phyloP scores from a whole-genome alignment of 192 early-diverging fungal genomes.

The Linderina pennispora region DNA sequence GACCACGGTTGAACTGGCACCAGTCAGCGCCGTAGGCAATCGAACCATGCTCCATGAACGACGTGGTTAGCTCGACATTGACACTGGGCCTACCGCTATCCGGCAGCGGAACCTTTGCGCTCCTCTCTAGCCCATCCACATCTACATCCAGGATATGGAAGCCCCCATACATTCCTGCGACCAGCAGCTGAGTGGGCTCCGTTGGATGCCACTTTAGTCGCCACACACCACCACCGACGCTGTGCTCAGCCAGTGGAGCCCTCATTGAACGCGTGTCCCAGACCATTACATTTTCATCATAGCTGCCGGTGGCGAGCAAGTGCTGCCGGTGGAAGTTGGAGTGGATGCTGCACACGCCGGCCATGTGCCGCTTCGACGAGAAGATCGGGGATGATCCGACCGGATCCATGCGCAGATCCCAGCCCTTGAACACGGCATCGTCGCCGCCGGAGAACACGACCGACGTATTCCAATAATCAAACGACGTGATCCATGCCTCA shows the following conservation, averaged over 20 bases:
- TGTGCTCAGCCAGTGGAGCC: constrained; percentile 58
- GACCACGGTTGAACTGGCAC: constrained; percentile 48
- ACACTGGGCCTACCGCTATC: constrained; percentile 7
- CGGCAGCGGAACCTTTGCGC: background rate
- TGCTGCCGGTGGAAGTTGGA: constrained; percentile 72
- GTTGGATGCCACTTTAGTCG: constrained; percentile 91
- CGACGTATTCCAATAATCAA: constrained; percentile 71
- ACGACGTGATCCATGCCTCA: constrained; percentile 93
- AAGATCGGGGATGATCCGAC: constrained; percentile 45
- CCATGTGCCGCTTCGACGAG: constrained; percentile 65
- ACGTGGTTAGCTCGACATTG: constrained; percentile 5
- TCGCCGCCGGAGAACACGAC: constrained; percentile 76
- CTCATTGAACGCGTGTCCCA: constrained; percentile 90
- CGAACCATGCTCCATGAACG: constrained; percentile 68
- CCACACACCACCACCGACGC: constrained; percentile 89
- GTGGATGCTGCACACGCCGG: constrained; percentile 90
- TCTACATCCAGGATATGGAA: constrained; percentile 70
- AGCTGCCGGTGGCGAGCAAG: constrained; percentile 84
- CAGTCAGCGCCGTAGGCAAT: constrained; percentile 77
- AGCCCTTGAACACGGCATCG: constrained; percentile 79
- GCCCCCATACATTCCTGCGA: constrained; percentile 90
- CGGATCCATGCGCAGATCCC: constrained; percentile 68
- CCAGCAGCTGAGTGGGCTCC: constrained; percentile 52
- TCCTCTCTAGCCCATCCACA: constrained; percentile 3
- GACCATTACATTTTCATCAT: constrained; percentile 81